Conservation (phyloP, 306 rosid genomes). For the Fragaria nilgerrensis region DNA sequence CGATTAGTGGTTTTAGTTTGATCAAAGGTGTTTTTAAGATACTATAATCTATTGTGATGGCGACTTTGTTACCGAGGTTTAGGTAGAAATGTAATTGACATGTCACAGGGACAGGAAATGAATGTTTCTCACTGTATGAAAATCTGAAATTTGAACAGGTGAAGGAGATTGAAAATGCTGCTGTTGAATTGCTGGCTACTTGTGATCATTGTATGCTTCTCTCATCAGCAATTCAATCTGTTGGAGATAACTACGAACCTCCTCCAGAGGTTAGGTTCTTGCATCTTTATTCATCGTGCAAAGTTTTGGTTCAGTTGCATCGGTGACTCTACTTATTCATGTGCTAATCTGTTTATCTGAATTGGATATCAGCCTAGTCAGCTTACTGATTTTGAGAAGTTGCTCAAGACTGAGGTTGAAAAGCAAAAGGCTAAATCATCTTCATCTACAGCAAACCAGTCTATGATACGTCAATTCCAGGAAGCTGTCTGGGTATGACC, state of each 20-base stretch:
- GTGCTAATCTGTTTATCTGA: constrained; percentile 3
- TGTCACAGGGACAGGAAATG: background rate
- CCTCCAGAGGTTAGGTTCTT: constrained; percentile 69
- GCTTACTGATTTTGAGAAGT: constrained; percentile 65
- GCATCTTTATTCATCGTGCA: constrained; percentile 7
- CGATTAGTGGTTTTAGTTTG: background rate
- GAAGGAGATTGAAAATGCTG: constrained; percentile 72
- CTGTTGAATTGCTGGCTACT: constrained; percentile 45
- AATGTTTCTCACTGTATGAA: background rate
- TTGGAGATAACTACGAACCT: constrained; percentile 58
- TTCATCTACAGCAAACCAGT: constrained; percentile 38
- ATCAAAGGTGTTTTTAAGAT: background rate
- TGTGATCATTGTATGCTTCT: constrained; percentile 50
- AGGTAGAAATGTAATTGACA: background rate
- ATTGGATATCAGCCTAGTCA: constrained; percentile 30
- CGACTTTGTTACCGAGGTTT: background rate
- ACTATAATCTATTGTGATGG: background rate
- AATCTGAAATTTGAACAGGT: constrained; percentile 33
- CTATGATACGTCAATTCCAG: constrained; percentile 62
- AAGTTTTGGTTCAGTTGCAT: constrained; percentile 22
- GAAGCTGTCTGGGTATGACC: constrained; percentile 90
- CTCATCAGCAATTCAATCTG: constrained; percentile 59
- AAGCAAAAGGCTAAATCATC: constrained; percentile 41
- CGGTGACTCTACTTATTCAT: constrained; percentile 1
- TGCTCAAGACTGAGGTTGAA: constrained; percentile 56